phyloP scores from a whole-genome alignment of 2,329 filamentous ascomycete species.

The Sporothrix globosa region DNA sequence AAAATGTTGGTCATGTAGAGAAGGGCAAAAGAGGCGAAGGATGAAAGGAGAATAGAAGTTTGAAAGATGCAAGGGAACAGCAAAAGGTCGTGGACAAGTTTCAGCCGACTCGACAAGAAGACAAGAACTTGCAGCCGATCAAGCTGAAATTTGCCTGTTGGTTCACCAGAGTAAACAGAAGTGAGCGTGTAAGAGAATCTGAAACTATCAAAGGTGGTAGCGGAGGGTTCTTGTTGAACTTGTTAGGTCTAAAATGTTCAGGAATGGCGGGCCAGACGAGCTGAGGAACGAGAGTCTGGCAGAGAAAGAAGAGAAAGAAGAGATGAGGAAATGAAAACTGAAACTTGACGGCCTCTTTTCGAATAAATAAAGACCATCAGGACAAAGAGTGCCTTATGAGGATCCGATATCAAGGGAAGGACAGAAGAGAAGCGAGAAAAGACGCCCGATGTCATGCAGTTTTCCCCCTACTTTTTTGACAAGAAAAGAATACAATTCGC shows the following conservation, averaged over 20 bases:
- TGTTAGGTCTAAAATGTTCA: no score
- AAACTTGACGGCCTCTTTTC: background rate
- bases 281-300: background rate
- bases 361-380: constrained; percentile 19
- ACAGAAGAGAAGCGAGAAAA: background rate
- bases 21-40: background rate
- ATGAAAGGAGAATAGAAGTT: background rate
- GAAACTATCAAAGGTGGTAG: background rate
- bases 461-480: background rate
- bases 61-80: constrained; percentile 4
- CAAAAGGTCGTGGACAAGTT: background rate
- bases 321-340: background rate
- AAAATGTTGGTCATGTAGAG: constrained; percentile 2
- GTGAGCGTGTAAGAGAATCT: background rate
- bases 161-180: no score
- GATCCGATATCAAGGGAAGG: background rate
- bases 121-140: background rate
- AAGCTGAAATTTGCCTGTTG: background rate
- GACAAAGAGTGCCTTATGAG: background rate
- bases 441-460: background rate
- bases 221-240: background rate
- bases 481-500: background rate
- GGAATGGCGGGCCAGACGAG: background rate
- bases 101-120: background rate
- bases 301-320: no score